A percentile compares a stretch with the other conserved stretches of the same genome.
Conservation (phyloP, 2,329 filamentous ascomycete species). For the Neofusicoccum umdonicola region DNA sequence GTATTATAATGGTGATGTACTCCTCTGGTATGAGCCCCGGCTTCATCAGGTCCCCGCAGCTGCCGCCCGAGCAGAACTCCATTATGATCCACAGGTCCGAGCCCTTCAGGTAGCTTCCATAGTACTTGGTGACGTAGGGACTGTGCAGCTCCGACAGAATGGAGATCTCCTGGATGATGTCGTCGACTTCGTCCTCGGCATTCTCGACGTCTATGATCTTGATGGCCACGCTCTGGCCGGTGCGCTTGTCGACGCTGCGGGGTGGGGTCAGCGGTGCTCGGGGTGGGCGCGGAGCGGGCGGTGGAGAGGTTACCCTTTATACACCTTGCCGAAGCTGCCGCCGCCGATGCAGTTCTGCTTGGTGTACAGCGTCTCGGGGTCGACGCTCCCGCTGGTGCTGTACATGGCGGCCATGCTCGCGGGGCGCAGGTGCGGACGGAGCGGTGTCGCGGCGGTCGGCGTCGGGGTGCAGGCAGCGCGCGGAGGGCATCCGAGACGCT, state of each 20-base stretch:
- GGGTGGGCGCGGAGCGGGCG: conserved; percentile 16
- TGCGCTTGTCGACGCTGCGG: conserved; percentile 81
- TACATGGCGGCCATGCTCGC: conserved; percentile 14
- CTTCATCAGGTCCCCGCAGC: conserved; percentile 94
- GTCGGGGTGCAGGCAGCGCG: background rate
- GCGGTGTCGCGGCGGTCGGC: background rate
- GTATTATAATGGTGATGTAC: conserved; percentile 93
- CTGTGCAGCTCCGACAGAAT: conserved; percentile 95
- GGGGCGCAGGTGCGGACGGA: background rate
- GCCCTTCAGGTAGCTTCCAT: conserved; percentile 93
- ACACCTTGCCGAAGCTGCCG: conserved; percentile 97
- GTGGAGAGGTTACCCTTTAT: conserved; percentile 73
- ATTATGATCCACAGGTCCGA: conserved; percentile 99
- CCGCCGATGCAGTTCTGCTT: conserved; percentile 69
- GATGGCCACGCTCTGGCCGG: conserved; percentile 91
- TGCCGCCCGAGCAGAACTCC: conserved; percentile 97
- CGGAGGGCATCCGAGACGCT: background rate
- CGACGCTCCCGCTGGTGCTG: conserved; percentile 53
- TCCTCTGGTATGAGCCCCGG: conserved; percentile 88
- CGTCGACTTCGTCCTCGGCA: conserved; percentile 97
- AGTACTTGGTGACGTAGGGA: conserved; percentile 95
- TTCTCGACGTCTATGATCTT: conserved; percentile 99
- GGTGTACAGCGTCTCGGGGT: conserved; percentile 89
- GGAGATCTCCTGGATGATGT: conserved; percentile 98
- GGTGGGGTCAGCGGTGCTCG: background rate